phyloP scores from a whole-genome alignment of 2,329 filamentous ascomycete genomes.

The Coleophoma crateriformis region DNA sequence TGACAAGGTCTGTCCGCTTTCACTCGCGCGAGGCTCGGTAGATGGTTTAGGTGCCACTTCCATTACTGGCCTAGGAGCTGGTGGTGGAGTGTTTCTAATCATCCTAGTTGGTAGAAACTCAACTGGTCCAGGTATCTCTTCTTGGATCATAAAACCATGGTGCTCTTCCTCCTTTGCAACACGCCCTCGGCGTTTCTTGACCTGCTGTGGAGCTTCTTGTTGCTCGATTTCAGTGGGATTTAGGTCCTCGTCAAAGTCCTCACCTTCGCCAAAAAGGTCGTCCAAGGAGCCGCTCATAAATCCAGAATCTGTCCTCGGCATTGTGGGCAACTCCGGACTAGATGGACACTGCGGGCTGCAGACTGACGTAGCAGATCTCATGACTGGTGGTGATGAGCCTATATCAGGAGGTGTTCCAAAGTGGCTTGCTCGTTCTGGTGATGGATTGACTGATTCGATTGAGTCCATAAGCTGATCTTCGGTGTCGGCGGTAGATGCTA shows the following conservation, averaged over 20 bases:
- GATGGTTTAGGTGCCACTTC: slow-evolving; percentile 28
- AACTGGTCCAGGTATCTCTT: slow-evolving; percentile 31
- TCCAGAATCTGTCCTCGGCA: slow-evolving; percentile 63
- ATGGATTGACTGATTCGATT: slow-evolving; percentile 39
- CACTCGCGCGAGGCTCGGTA: slow-evolving; percentile 19
- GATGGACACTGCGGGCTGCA: slow-evolving; percentile 76
- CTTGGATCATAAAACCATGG: slow-evolving; percentile 26
- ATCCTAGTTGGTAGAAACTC: slow-evolving; percentile 33
- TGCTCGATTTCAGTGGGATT: no score
- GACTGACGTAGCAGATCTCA: slow-evolving; percentile 59
- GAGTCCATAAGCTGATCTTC: slow-evolving; percentile 25
- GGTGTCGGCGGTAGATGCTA: slow-evolving; percentile 26
- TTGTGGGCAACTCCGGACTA: slow-evolving; percentile 53
- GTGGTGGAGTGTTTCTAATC: slow-evolving; percentile 21
- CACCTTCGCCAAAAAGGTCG: slow-evolving; percentile 52
- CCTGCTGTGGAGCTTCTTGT: no score
- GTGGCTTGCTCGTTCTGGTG: slow-evolving; percentile 43
- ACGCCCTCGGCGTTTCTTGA: slow-evolving; percentile 2
- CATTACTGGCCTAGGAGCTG: slow-evolving; percentile 10
- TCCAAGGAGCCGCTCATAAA: slow-evolving; percentile 74
- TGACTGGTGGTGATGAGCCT: slow-evolving; percentile 83
- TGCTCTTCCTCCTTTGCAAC: slow-evolving; percentile 9
- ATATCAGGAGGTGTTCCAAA: slow-evolving; percentile 74
- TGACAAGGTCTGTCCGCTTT: slow-evolving; percentile 17
- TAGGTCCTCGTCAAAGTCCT: neutral